Evolutionary conservation across 352 stramenopile genomes (phyloP).

Genomic region (Globisporangium cylindrosporum): DNA sequence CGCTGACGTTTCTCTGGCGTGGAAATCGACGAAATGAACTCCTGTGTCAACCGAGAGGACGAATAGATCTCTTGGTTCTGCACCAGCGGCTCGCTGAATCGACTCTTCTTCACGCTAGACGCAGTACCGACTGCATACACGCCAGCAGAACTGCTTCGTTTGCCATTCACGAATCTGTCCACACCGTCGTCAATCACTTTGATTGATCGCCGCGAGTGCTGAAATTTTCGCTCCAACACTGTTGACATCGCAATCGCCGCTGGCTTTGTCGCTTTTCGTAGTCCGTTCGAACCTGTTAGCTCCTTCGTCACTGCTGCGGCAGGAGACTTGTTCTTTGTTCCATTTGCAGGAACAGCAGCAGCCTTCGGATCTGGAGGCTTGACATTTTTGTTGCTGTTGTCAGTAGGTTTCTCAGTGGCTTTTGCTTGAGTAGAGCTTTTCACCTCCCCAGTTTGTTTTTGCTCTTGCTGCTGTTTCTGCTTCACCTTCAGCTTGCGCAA

Average conservation of each 20-base stretch:
- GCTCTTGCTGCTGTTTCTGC: conserved; percentile 13
- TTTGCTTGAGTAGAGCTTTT: not conserved
- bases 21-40: conserved; percentile 13
- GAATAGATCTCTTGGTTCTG: not conserved
- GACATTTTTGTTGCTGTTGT: not conserved
- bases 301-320: not conserved
- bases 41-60: not conserved
- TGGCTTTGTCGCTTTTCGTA: conserved; percentile 27
- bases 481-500: conserved; percentile 16
- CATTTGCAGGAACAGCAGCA: conserved; percentile 5
- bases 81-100: conserved; percentile 20
- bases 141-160: conserved; percentile 9
- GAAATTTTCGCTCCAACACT: conserved; percentile 40
- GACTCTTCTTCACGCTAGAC: conserved; percentile 13
- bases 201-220: conserved; percentile 35
- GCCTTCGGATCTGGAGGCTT: conserved; percentile 8
- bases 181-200: conserved; percentile 32
- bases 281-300: conserved; percentile 39
- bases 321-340: not conserved
- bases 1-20: not conserved
- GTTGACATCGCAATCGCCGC: conserved; percentile 27
- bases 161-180: conserved; percentile 3
- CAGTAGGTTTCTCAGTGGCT: not conserved
- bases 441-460: not conserved
- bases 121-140: conserved; percentile 6